Conservation (phyloP, 805 yeast genomes). For the Candida sphagnicola region DNA sequence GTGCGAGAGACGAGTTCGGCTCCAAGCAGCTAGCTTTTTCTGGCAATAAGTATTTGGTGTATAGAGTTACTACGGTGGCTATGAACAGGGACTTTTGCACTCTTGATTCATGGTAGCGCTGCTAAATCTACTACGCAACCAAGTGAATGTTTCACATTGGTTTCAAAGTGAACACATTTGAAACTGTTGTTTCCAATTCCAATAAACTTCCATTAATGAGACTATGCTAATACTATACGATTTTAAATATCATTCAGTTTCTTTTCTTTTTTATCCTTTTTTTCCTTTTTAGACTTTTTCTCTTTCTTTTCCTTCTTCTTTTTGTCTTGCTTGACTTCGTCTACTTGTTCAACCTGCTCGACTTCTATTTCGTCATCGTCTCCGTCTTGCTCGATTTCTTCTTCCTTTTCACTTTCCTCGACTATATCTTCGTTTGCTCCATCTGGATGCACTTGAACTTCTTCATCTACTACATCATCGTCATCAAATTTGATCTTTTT, state of each 20-base stretch:
- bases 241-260: conserved; percentile 16
- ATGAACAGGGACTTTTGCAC: too few species aligned
- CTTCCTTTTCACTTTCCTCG: conserved; percentile 12
- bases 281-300: conserved; percentile 17
- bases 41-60: too few species aligned
- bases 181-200: too few species aligned
- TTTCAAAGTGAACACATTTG: too few species aligned
- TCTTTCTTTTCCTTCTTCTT: conserved; percentile 11
- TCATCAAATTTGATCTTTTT: conserved; percentile 26
- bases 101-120: too few species aligned
- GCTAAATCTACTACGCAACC: too few species aligned
- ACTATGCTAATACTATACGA: conserved; percentile 6
- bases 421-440: conserved; percentile 16
- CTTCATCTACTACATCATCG: conserved; percentile 19
- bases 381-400: conserved; percentile 14
- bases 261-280: conserved; percentile 21
- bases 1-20: too few species aligned
- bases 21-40: too few species aligned
- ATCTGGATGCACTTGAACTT: conserved; percentile 20
- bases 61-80: too few species aligned
- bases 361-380: conserved; percentile 12
- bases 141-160: not conserved
- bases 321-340: conserved; percentile 12
- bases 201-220: not conserved
- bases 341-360: conserved; percentile 13